Base-by-base conservation (phyloP, 371 early-diverging fungal genomes). In the Haplosporangium sp. region DNA sequence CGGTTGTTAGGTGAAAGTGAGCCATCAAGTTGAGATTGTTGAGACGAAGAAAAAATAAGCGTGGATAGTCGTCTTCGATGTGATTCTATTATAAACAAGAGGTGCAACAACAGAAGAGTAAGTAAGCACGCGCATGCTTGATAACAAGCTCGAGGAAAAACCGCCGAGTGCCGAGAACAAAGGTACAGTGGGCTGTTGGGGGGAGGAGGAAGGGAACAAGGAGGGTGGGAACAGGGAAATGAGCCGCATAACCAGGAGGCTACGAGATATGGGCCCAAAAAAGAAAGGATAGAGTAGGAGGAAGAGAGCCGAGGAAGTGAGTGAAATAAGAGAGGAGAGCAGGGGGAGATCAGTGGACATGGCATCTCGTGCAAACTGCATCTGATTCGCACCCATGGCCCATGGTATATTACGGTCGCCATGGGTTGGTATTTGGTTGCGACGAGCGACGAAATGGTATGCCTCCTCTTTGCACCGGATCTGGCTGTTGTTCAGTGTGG, bases 11-110 rank as follows among this genome's bases (percentile, higher is more conserved):
- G 42, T 37, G 59, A 62, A 0, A 54, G 2, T n/a, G 52, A 40
- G 41, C 59, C 60, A 16, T 74, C 68, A 18, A 65, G 43, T 20
- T 65, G 64, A 47, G 66, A 61, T n/a, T 61, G 43, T 20, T 65
- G 64, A 41, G 66, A 61, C 8, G 54, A 43, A 11, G 73, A 67
- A 43, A 58, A 62, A 12, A 67, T 51, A 8, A 73, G 63, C 46
- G 73, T 67, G 36, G 73, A 73, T 45, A 57, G 67, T 29, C 73
- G 62, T 52, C 73, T 61, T 55, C 67, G 37, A 12, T 73, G 67
- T 18, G 67, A 57, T 52, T 62, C 62, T 73, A 64, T 18, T 13
- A 7, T 37, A 13, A 10, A 12, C 0, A 13, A 45, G 20, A 40
- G 10, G 41, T 23, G 58, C 1, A 13, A n/a, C 20, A 23, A 20